Base-by-base conservation (phyloP, 108 stramenopile species). In the Cyclostephanos tholiformis region DNA sequence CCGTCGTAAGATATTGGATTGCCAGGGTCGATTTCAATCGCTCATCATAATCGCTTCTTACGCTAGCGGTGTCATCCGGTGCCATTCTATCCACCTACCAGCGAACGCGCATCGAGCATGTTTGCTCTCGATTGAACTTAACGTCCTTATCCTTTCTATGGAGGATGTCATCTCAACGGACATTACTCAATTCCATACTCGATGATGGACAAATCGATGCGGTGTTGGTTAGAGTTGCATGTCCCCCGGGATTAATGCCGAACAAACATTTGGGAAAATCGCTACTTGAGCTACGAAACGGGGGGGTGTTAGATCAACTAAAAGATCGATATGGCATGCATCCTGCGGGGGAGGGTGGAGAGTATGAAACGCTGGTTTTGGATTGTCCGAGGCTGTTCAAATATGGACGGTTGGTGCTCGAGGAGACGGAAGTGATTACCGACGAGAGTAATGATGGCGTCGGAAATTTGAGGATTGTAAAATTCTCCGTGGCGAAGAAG, bases 51-150 rank as follows among this genome's bases (percentile, higher is more conserved):
- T n/a, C n/a, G n/a, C n/a, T n/a, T n/a, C n/a, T n/a, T n/a, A n/a
- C n/a, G n/a, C n/a, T n/a, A n/a, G 99, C 89, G 3, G 97, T 99
- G 4, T 89, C 88, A 0, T 95, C 91, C 20, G 99, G 99, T 29
- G 98, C 99, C n/a, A 97, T 99, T 63, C 72, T 97, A 0, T 97
- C 97, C 23, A 99, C 91, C 58, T 99, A 99, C 75, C 99, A 99
- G 84, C 81, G 99, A 17, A 89, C 89, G 4, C 95, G 99, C 10
- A 94, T 99, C 36, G 99, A 99, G 71, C 76, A 86, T 77, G 91
- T 94, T n/a, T 99, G 99, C 77, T 65, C 69, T 64, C 82, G 97
- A 63, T 74, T 99, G 29, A 88, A 88, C n/a, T 82, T 99, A 35
- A 87, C 83, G 0, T 91, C 91, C 11, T 76, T 98, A 25, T 85